Base-by-base conservation (phyloP, 306 rosid species). In the Argentina anserina region DNA sequence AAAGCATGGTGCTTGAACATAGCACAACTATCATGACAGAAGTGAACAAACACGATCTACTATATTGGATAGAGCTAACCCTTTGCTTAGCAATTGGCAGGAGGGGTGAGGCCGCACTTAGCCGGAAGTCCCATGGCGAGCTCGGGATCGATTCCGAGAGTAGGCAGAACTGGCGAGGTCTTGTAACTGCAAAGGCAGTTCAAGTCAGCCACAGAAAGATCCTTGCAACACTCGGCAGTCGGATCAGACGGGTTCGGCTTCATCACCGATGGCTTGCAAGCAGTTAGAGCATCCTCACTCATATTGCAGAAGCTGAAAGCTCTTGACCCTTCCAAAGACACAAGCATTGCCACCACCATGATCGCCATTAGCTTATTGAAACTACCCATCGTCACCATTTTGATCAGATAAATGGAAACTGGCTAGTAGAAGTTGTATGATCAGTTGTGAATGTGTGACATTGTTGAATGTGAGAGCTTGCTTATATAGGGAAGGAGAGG, bases 41-140 rank as follows among this genome's bases (percentile, higher is more conserved):
- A 31, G 23, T 49, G 7, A 2, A 15, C 40, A 15, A 15, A 60
- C 9, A 59, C 12, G 65, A 60, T 60, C 7, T 60, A 31, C 41
- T 2, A 15, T 6, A 58, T 8, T 31, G 65, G 13, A 3, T 1
- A 33, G 21, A n/a, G n/a, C n/a, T n/a, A n/a, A n/a, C 4, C 23
- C 12, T 60, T 12, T 36, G 37, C 64, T 80, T 53, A 79, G 83
- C 97, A 91, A 20, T 78, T 12, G 21, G 75, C 28, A 39, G 93
- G 88, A 33, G 87, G 62, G 4, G 87, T 73, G 56, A 92, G 86
- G 69, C 71, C 62, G 72, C 97, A 92, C 79, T 92, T 86, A 11
- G 81, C 74, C 53, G 92, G 93, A 62, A 92, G 89, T 26, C 70
- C 78, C 75, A 83, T 25, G 42, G 96, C 97, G 65, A 92, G 96